Base-by-base conservation (phyloP, 345 rosid species). In the Arabidopsis suecica region DNA sequence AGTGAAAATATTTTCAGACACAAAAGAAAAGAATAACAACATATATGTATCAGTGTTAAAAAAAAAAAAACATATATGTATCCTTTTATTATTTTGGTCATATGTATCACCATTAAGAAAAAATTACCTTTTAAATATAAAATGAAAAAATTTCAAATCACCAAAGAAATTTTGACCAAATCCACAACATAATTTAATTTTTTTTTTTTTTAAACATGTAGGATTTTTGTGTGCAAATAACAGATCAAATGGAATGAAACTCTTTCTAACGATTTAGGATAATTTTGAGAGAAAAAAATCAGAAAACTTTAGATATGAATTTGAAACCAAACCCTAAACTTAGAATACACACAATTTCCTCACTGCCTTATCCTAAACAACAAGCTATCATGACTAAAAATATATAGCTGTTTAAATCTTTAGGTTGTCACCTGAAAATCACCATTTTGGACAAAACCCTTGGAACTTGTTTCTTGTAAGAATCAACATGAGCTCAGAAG, bases 401-500 rank as follows among this genome's bases (percentile, higher is more conserved):
- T 57, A 34, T 67, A 72, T 65, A 78, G 8, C 77, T 57, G 51
- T 14, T 65, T n/a, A 71, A 71, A 40, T 13, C 32, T 13, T 48
- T 62, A 1, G 1, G 9, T 54, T 68, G 42, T 9, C 47, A 68
- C 23, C 13, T 49, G 12, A 59, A 40, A 60, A 36, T 50, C 62
- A 61, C 37, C 47, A 58, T 40, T 51, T 28, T n/a, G 58, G 65
- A 14, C 38, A 33, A 32, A 77, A 32, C 1, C 1, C 64, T 18
- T 4, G 7, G 11, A 71, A 49, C 64, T 5, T 61, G 48, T 68
- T 75, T 75, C 67, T 67, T 61, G 61, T 32, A 59, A 62, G 22
- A 41, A 30, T 25, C 13, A 66, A 5, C 23, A 79, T 79, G 78
- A 73, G 28, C 42, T 74, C 82, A 44, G 74, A 72, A 63, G 75